Base-by-base conservation (phyloP, 164 flowering plant genomes). In the Berberis thunbergii region DNA sequence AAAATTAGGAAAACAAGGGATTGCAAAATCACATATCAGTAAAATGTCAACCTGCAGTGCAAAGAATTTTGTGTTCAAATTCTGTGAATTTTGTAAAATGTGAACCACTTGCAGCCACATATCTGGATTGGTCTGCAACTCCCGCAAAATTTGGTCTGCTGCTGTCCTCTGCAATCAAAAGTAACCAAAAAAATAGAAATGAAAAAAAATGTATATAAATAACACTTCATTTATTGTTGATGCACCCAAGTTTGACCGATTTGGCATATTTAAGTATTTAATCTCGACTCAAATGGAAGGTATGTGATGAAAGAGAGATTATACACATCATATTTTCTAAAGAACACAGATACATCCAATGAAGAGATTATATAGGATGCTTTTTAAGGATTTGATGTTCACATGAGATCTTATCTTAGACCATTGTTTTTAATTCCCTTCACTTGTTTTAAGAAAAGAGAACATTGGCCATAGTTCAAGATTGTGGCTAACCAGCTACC, bases 71-170 rank as follows among this genome's bases (percentile, higher is more conserved):
- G 99, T 89, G 67, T 94, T 87, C 45, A 94, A 70, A 64, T 78
- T 91, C 67, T 88, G 88, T 10, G 97, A 79, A 26, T 71, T 84
- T 58, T 85, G 93, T 52, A 94, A 79, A 71, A 94, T 85, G 74
- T 89, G 97, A 69, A 94, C 97, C 48, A 94, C 99, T 80, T 94
- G 99, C 64, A 94, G 89, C 99, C 99, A 94, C 80, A 79, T 89
- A 61, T 94, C 95, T 11, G 89, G 96, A 78, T 89, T 94, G 65
- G 76, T 86, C 78, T 94, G 99, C 78, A 94, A 75, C 55, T 94
- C 96, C 65, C 95, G 79, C 82, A 94, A 73, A 39, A 91, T 91
- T 71, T 81, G 91, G 62, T 94, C 99, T 38, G 99, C 97, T 45
- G 96, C 91, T 12, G 88, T 62, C 70, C 99, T 91, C 99, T 94